These are phyloP conservation scores for Pichia heedii DNA, from an alignment of 805 yeast species.

Conservation along the genomic window DNA sequence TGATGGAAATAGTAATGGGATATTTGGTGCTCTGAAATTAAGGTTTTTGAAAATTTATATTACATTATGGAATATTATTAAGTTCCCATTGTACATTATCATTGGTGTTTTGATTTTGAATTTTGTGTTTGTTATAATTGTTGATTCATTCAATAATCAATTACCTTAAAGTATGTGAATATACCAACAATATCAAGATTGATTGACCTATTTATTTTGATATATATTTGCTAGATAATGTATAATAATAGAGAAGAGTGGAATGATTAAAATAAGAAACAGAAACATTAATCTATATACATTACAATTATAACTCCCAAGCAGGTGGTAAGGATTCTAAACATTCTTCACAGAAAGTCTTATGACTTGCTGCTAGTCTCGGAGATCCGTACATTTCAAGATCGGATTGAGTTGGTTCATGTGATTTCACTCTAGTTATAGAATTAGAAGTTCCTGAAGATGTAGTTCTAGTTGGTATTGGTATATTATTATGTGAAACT, in stretches of 20 bases:
- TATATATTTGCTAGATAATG: too few relatives aligned
- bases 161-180: too few relatives aligned
- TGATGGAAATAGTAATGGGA: neutral
- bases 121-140: neutral
- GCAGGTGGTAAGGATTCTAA: slow-evolving; percentile 21
- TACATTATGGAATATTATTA: neutral
- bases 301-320: slow-evolving; percentile 20
- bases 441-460: neutral
- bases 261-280: too few relatives aligned
- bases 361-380: slow-evolving; percentile 5
- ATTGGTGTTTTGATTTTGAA: neutral
- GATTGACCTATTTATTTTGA: too few relatives aligned
- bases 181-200: too few relatives aligned
- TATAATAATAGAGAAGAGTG: too few relatives aligned
- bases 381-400: slow-evolving; percentile 7
- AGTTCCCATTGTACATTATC: neutral
- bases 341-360: slow-evolving; percentile 21
- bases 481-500: neutral
- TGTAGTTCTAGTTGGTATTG: neutral
- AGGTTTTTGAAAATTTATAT: neutral
- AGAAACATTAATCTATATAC: neutral
- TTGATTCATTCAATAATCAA: too few relatives aligned
- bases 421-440: neutral
- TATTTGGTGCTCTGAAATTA: neutral
- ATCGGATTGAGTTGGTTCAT: slow-evolving; percentile 2